Conservation (phyloP, 1,284 basidiomycete genomes). For the Papiliotrema terrestris region DNA sequence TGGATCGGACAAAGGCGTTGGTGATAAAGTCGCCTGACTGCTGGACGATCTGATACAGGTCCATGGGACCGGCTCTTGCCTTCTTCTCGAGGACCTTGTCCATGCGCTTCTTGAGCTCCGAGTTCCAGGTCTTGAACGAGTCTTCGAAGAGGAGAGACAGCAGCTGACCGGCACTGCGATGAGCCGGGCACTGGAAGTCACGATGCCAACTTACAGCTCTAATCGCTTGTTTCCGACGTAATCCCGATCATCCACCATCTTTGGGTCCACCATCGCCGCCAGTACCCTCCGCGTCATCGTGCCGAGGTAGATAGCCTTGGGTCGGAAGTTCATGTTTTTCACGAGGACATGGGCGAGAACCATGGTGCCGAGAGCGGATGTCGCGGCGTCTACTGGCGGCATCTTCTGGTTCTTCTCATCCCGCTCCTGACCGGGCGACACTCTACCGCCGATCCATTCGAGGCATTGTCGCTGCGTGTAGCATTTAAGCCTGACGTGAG, state of each 20-base stretch:
- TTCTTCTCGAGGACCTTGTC: conserved; percentile 98
- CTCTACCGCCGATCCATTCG: conserved; percentile 89
- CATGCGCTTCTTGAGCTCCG: conserved; percentile 91
- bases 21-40: conserved; percentile 76
- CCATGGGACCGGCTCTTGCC: conserved; percentile 90
- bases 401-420: conserved; percentile 59
- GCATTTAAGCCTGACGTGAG: conserved; percentile 59
- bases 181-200: conserved; percentile 1
- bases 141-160: conserved; percentile 96
- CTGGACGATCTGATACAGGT: conserved; percentile 67
- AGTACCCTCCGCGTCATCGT: conserved; percentile 96
- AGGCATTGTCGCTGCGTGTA: conserved; percentile 92
- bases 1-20: conserved; percentile 92
- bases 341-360: conserved; percentile 97
- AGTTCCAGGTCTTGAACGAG: conserved; percentile 98
- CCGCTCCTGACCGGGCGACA: conserved; percentile 72
- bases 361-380: conserved; percentile 94
- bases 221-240: conserved; percentile 99
- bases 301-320: conserved; percentile 96
- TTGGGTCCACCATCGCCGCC: conserved; percentile 94
- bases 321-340: conserved; percentile 80
- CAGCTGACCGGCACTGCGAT: conserved; percentile 82
- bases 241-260: conserved; percentile 96
- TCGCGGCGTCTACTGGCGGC: conserved; percentile 87
- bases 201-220: conserved; percentile 68